Evolutionary conservation across 2,329 filamentous ascomycete species (phyloP).

Genomic region (Coniochaeta sp.): DNA sequence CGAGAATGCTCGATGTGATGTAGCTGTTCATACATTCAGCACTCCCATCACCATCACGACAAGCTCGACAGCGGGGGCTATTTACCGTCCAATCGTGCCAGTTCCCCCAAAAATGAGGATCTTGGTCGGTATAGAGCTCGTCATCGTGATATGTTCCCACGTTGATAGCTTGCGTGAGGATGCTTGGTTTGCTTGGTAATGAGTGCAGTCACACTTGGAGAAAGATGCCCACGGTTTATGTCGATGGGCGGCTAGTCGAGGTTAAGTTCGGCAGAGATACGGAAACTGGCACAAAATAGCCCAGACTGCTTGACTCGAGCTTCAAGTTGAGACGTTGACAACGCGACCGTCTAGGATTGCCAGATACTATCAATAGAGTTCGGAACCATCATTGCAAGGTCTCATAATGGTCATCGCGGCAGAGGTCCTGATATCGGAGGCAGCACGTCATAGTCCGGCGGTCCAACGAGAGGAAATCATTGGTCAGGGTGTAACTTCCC

Average conservation of each 20-base stretch:
- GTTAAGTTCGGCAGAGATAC: no score
- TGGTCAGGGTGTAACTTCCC: background rate
- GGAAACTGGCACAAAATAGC: no score
- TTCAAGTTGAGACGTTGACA: no score
- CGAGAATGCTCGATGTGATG: slow-evolving; percentile 28
- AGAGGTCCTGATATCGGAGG: background rate
- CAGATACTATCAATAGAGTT: background rate
- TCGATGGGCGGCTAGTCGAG: no score
- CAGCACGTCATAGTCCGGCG: background rate
- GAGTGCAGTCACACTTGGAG: background rate
- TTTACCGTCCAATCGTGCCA: slow-evolving; percentile 27
- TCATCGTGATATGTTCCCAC: background rate
- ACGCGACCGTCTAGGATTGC: no score
- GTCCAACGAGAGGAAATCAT: background rate
- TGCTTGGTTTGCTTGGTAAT: no score
- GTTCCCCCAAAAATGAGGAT: slow-evolving; percentile 31
- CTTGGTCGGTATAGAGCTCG: slow-evolving; percentile 8
- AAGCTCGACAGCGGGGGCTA: background rate
- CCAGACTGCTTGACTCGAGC: no score
- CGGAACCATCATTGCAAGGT: background rate
- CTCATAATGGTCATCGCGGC: background rate
- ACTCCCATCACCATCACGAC: background rate
- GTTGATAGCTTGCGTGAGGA: background rate
- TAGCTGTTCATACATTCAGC: slow-evolving; percentile 11
- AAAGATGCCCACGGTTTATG: no score